A percentile compares a stretch with the other conserved stretches of the same genome.
phyloP scores from a whole-genome alignment of 2,329 filamentous ascomycete species.

The Rhytidhysteron rufulum region DNA sequence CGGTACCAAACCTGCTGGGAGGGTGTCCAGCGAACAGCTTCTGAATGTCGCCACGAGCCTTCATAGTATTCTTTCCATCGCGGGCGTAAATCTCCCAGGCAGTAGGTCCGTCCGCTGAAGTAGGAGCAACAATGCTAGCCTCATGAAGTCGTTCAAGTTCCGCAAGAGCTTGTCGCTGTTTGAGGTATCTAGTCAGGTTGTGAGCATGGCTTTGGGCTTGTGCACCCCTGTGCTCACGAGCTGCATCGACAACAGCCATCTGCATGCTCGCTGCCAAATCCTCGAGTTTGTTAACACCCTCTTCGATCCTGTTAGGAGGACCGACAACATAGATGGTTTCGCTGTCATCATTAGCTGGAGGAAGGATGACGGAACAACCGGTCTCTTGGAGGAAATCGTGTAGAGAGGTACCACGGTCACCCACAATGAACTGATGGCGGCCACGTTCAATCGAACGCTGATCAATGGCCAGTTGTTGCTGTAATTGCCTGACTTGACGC shows the following conservation, averaged over 20 bases:
- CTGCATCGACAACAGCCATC: conserved; percentile 77
- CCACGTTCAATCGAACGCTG: conserved; percentile 80
- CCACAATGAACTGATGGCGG: conserved; percentile 92
- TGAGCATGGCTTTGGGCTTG: conserved; percentile 76
- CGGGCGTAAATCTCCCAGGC: conserved; percentile 87
- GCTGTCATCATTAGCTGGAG: conserved; percentile 69
- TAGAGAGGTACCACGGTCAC: conserved; percentile 71
- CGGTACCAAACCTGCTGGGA: conserved; percentile 63
- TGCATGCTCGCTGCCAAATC: conserved; percentile 86
- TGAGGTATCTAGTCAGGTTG: conserved; percentile 83
- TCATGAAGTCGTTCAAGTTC: conserved; percentile 76
- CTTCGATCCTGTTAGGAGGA: conserved; percentile 66
- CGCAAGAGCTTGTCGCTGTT: conserved; percentile 74
- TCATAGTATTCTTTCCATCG: conserved; percentile 77
- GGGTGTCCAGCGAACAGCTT: conserved; percentile 71
- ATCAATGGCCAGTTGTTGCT: conserved; percentile 70
- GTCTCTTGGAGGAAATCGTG: conserved; percentile 88
- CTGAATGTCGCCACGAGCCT: conserved; percentile 71
- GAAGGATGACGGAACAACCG: conserved; percentile 83
- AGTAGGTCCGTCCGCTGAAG: conserved; percentile 63
- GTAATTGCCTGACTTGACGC: conserved; percentile 70
- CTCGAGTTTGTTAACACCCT: conserved; percentile 78
- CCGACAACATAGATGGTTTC: conserved; percentile 84
- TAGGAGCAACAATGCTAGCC: conserved; percentile 82
- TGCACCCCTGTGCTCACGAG: conserved; percentile 70